phyloP scores from a whole-genome alignment of 352 stramenopile species.

The Globisporangium splendens region DNA sequence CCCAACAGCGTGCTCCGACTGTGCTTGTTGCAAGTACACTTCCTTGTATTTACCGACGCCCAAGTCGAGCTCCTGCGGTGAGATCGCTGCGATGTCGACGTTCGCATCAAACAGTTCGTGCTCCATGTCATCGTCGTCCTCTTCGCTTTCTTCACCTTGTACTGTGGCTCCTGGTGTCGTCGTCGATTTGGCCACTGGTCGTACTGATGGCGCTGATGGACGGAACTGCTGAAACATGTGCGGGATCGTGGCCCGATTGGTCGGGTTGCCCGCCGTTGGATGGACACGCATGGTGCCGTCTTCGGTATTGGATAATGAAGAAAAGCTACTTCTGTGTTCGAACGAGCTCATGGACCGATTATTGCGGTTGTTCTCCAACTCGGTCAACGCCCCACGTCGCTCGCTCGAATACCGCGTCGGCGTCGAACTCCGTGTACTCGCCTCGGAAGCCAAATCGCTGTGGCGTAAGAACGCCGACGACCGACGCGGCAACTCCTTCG shows the following conservation, averaged over 20 bases:
- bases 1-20: constrained; percentile 42
- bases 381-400: constrained; percentile 3
- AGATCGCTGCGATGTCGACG: constrained; percentile 16
- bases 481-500: constrained; percentile 47
- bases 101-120: constrained; percentile 26
- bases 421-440: constrained; percentile 20
- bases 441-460: constrained; percentile 23
- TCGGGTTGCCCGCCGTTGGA: constrained; percentile 19
- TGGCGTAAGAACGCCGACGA: constrained; percentile 22
- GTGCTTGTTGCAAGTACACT: constrained; percentile 17
- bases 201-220: constrained; percentile 31
- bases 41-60: constrained; percentile 61
- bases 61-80: constrained; percentile 35
- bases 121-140: constrained; percentile 15
- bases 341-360: constrained; percentile 25
- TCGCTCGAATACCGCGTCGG: constrained; percentile 12
- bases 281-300: constrained; percentile 20
- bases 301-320: constrained; percentile 24
- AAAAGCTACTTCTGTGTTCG: constrained; percentile 16
- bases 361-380: constrained; percentile 14
- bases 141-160: constrained; percentile 17
- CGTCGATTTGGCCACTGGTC: not conserved
- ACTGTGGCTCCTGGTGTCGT: constrained; percentile 13
- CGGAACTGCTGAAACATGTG: constrained; percentile 63
- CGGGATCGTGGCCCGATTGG: constrained; percentile 25